Evolutionary conservation across 352 stramenopile genomes (phyloP).

Genomic region (Phytophthora crassamura): DNA sequence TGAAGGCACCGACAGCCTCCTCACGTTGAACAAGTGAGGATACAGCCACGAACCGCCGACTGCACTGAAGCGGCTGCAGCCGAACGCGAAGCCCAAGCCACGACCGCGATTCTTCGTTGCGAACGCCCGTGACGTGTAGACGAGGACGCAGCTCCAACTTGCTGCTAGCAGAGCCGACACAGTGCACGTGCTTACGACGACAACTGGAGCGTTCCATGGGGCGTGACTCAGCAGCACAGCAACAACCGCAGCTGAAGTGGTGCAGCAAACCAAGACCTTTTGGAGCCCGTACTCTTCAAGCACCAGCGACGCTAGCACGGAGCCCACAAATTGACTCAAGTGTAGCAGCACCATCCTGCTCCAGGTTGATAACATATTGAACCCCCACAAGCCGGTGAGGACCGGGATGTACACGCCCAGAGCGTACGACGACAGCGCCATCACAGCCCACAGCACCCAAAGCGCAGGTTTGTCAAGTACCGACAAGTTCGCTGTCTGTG

Average conservation of each 20-base stretch:
- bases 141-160: conserved; percentile 32
- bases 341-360: conserved; percentile 16
- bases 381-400: conserved; percentile 34
- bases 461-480: conserved; percentile 20
- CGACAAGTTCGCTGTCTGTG: neutral
- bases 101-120: conserved; percentile 19
- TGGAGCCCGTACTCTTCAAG: conserved; percentile 18
- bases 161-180: conserved; percentile 23
- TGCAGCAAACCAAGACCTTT: conserved; percentile 11
- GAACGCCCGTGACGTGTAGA: conserved; percentile 19
- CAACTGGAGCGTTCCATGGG: conserved; percentile 19
- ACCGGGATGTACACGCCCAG: conserved; percentile 33
- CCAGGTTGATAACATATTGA: conserved; percentile 33
- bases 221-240: conserved; percentile 14
- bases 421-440: conserved; percentile 40
- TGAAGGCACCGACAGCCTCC: conserved; percentile 21
- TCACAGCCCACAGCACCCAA: conserved; percentile 35
- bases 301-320: conserved; percentile 14
- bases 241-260: neutral
- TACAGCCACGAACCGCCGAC: conserved; percentile 25
- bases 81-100: conserved; percentile 25
- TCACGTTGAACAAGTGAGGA: conserved; percentile 37
- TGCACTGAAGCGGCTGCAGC: conserved; percentile 22
- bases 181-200: conserved; percentile 11
- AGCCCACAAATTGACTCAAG: conserved; percentile 25